Conservation (phyloP, 73 alveolate species). For the Diophrys appendiculata region DNA sequence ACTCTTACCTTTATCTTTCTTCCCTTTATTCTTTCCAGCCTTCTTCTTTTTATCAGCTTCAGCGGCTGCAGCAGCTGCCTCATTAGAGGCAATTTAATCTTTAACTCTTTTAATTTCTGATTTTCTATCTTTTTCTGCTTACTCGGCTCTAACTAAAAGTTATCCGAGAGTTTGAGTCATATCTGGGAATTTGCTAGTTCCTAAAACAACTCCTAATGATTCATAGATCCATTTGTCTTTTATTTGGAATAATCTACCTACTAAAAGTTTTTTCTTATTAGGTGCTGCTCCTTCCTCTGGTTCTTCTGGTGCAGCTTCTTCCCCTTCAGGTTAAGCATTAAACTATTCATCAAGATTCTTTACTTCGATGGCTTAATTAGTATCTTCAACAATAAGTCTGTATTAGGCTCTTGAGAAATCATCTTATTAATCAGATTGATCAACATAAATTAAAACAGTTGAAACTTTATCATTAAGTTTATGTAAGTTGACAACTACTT, state of each 20-base stretch:
- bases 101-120: neutral
- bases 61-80: slow-evolving; percentile 23
- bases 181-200: slow-evolving; percentile 7
- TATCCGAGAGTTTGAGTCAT: neutral
- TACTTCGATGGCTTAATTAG: slow-evolving; percentile 19
- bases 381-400: slow-evolving; percentile 26
- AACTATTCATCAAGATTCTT: neutral
- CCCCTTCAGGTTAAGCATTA: slow-evolving; percentile 20
- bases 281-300: neutral
- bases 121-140: neutral
- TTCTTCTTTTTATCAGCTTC: slow-evolving; percentile 5
- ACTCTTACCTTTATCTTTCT: neutral
- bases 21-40: neutral
- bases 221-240: slow-evolving; percentile 32
- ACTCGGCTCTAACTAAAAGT: neutral
- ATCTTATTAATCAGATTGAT: neutral
- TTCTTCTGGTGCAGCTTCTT: slow-evolving; percentile 18
- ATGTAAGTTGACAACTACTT: slow-evolving; percentile 8
- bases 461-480: slow-evolving; percentile 4
- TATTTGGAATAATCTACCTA: slow-evolving; percentile 1
- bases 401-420: slow-evolving; percentile 23
- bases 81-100: slow-evolving; percentile 22
- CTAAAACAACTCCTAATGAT: neutral
- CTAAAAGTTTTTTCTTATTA: slow-evolving; percentile 8
- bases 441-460: neutral